Evolutionary conservation across 2,329 filamentous ascomycete species (phyloP).

Genomic region (Cordyceps javanica): DNA sequence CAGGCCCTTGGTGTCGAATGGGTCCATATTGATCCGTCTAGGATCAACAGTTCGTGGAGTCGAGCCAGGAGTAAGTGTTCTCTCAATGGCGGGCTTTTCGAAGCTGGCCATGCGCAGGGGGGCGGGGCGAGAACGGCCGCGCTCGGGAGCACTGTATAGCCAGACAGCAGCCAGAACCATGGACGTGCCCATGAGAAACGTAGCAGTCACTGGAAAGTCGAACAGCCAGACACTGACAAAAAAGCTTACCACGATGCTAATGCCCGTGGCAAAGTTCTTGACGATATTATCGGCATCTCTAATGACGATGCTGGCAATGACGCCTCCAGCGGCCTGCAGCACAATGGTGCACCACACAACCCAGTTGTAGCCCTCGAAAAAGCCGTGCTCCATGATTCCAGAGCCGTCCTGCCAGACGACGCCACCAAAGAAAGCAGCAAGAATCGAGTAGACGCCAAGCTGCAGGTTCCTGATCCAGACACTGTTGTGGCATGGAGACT

Average conservation of each 20-base stretch:
- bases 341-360: slow-evolving; percentile 81
- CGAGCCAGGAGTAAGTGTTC: slow-evolving; percentile 30
- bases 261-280: slow-evolving; percentile 89
- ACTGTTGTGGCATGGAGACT: slow-evolving; percentile 67
- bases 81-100: slow-evolving; percentile 65
- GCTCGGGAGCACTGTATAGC: slow-evolving; percentile 68
- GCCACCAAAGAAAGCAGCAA: slow-evolving; percentile 80
- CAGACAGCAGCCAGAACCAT: slow-evolving; percentile 79
- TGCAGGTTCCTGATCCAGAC: slow-evolving; percentile 96
- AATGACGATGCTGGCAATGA: slow-evolving; percentile 53
- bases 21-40: slow-evolving; percentile 31
- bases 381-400: slow-evolving; percentile 75
- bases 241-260: slow-evolving; percentile 84
- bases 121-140: slow-evolving; percentile 48
- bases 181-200: slow-evolving; percentile 75
- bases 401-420: slow-evolving; percentile 82
- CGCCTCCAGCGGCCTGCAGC: slow-evolving; percentile 76
- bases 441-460: slow-evolving; percentile 87
- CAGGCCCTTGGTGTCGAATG: slow-evolving; percentile 33
- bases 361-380: slow-evolving; percentile 92
- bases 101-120: slow-evolving; percentile 66
- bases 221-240: slow-evolving; percentile 83
- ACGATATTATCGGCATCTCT: slow-evolving; percentile 61
- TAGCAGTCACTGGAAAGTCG: slow-evolving; percentile 64
- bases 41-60: slow-evolving; percentile 27